Evolutionary conservation across 768 basidiomycete genomes (phyloP).

Genomic region (Cystobasidium onofrii): DNA sequence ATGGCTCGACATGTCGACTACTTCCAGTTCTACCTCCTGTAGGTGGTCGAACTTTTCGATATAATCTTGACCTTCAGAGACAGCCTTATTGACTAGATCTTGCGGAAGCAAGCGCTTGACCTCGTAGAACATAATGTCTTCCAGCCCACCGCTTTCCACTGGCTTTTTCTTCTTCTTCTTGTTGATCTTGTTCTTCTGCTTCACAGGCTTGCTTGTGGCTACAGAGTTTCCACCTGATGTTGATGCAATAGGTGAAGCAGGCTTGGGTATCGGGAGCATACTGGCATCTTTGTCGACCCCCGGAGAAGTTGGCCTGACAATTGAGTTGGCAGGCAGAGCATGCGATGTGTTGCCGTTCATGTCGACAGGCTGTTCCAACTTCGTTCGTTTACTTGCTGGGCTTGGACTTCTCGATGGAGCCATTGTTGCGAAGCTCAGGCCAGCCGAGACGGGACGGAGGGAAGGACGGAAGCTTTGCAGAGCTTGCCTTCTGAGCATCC

Average conservation of each 20-base stretch:
- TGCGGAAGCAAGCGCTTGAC: background rate
- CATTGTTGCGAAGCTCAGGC: background rate
- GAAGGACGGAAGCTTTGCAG: background rate
- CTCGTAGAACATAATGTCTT: background rate
- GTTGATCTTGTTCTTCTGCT: background rate
- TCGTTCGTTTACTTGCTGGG: constrained; percentile 12
- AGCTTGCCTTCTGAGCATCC: background rate
- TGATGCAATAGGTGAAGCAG: background rate
- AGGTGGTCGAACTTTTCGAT: constrained; percentile 55
- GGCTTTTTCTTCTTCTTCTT: constrained; percentile 8
- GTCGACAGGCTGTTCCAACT: background rate
- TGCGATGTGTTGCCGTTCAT: background rate
- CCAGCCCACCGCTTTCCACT: constrained; percentile 15
- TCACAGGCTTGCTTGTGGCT: constrained; percentile 4
- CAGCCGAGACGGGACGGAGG: background rate
- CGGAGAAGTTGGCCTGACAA: background rate
- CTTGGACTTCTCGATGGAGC: constrained; percentile 5
- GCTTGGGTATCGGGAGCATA: background rate
- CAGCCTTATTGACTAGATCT: background rate
- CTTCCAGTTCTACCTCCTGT: constrained; percentile 55
- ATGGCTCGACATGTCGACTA: constrained; percentile 54
- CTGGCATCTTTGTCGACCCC: background rate
- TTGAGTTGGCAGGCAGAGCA: background rate
- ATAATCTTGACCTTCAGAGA: constrained; percentile 26
- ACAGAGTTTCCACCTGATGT: background rate